A percentile compares a stretch with the other conserved stretches of the same genome.
Evolutionary conservation across 148 eudicot species (phyloP).

Genomic region (Euryodendron excelsum): DNA sequence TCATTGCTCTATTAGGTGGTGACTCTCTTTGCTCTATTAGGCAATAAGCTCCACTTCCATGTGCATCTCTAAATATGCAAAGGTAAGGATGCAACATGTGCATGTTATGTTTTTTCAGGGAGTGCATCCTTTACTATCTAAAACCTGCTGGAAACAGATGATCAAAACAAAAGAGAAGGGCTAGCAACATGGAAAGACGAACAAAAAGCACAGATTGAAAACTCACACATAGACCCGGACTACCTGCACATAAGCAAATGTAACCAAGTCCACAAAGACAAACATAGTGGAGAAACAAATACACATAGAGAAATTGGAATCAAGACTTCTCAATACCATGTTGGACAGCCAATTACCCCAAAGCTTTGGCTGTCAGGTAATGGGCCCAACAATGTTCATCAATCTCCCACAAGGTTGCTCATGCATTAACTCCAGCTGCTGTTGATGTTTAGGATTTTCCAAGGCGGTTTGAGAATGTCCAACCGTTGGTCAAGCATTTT

Average conservation of each 20-base stretch:
- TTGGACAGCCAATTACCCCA: background rate
- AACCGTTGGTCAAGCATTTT: background rate
- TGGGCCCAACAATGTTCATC: background rate
- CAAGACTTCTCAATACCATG: background rate
- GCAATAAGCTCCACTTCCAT: background rate
- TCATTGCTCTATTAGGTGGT: background rate
- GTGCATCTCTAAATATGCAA: background rate
- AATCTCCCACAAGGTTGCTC: background rate
- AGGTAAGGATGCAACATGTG: background rate
- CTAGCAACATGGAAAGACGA: background rate
- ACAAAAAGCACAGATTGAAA: background rate
- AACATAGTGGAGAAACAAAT: background rate
- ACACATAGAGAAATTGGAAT: background rate
- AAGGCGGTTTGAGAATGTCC: background rate
- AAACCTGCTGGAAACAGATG: slow-evolving; percentile 1
- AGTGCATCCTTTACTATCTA: background rate
- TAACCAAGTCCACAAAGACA: background rate
- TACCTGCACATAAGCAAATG: background rate
- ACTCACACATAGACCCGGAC: background rate
- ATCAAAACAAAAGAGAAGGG: background rate
- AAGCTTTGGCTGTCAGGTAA: background rate
- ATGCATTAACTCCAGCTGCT: background rate
- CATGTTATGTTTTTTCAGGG: background rate
- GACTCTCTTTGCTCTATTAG: slow-evolving; percentile 1
- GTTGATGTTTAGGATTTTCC: background rate